A percentile compares a stretch with the other conserved stretches of the same genome.
phyloP scores from a whole-genome alignment of 129 eudicot species.

The Glebionis coronaria region DNA sequence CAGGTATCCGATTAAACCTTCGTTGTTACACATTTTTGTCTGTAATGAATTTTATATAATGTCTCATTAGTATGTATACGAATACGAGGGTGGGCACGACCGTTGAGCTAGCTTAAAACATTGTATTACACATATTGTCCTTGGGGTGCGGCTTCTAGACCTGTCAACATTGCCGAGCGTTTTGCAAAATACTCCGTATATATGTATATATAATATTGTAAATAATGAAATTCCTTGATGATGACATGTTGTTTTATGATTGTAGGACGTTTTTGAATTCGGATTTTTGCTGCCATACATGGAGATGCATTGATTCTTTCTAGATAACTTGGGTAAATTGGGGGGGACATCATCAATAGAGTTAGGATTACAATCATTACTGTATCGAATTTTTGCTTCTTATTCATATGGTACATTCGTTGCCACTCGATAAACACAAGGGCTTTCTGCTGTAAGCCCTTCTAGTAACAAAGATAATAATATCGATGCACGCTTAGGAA shows the following conservation, averaged over 20 bases:
- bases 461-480: not conserved
- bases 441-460: not conserved
- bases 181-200: too few species aligned
- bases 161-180: too few species aligned
- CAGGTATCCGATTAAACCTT: slow-evolving; percentile 2
- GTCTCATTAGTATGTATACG: too few species aligned
- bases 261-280: slow-evolving; percentile 15
- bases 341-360: not conserved
- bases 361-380: not conserved
- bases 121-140: too few species aligned
- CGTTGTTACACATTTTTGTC: not conserved
- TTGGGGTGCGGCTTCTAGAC: too few species aligned
- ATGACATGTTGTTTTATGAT: not conserved
- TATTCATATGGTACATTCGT: not conserved
- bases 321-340: not conserved
- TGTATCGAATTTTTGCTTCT: slow-evolving; percentile 5
- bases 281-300: not conserved
- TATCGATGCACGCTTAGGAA: slow-evolving; percentile 11
- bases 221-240: slow-evolving; percentile 14
- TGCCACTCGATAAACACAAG: not conserved
- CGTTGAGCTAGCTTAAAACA: too few species aligned
- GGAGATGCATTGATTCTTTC: slow-evolving; percentile 21
- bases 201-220: too few species aligned
- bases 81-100: too few species aligned
- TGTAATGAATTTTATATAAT: too few species aligned